These are phyloP conservation scores for Ustilago cynodontis DNA, from an alignment of 1,284 basidiomycete species.

Conservation along the genomic window DNA sequence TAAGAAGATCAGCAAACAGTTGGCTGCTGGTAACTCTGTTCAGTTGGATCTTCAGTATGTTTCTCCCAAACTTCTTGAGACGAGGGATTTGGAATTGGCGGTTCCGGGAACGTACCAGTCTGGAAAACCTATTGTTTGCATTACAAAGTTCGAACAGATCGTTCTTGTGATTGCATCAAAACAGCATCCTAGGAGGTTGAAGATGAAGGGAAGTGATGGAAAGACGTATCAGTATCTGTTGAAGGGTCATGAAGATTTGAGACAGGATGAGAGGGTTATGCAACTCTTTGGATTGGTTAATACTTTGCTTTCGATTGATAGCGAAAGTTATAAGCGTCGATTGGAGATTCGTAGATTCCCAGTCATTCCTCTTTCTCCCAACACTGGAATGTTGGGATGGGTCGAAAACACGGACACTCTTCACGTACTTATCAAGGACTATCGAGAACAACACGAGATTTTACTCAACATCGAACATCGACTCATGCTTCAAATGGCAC, in stretches of 20 bases:
- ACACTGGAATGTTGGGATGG: conserved; percentile 95
- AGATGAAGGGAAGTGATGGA: conserved; percentile 90
- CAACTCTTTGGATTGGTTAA: conserved; percentile 98
- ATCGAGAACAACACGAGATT: conserved; percentile 77
- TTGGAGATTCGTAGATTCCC: conserved; percentile 93
- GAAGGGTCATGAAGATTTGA: conserved; percentile 98
- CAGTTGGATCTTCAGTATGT: conserved; percentile 94
- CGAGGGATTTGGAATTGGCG: conserved; percentile 89
- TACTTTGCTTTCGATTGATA: conserved; percentile 90
- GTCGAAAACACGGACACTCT: conserved; percentile 96
- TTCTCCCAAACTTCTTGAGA: conserved; percentile 89
- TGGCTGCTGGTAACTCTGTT: conserved; percentile 84
- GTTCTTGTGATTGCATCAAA: conserved; percentile 93
- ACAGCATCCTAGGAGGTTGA: conserved; percentile 91
- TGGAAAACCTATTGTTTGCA: conserved; percentile 86
- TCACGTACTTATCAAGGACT: conserved; percentile 92
- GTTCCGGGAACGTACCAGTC: conserved; percentile 97
- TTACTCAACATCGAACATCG: conserved; percentile 98
- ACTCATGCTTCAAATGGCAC: conserved; percentile 98
- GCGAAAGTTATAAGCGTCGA: conserved; percentile 94
- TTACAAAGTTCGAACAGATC: conserved; percentile 75
- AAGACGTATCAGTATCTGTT: conserved; percentile 92
- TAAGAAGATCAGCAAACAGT: conserved; percentile 94
- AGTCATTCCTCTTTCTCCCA: conserved; percentile 94
- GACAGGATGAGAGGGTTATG: conserved; percentile 99